Percentiles rank a stretch among this genome's conserved stretches.
Evolutionary conservation across 768 basidiomycete genomes (phyloP).

Genomic region (Leccinum barrowsii): DNA sequence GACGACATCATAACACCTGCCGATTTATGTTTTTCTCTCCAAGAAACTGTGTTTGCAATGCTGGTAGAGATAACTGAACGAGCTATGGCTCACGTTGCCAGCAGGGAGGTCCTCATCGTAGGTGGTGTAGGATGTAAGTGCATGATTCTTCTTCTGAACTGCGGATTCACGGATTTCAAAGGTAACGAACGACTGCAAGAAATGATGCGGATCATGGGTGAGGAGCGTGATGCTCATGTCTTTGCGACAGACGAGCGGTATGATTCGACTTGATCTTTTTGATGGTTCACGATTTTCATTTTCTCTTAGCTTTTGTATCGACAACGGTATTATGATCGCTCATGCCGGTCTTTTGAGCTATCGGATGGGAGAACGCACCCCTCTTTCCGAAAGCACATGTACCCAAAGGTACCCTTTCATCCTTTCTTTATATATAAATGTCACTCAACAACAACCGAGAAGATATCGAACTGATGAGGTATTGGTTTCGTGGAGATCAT

Average conservation of each 20-base stretch:
- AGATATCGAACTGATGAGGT: conserved; percentile 97
- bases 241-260: conserved; percentile 97
- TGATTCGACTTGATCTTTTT: conserved; percentile 14
- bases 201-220: conserved; percentile 99
- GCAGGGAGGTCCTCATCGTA: conserved; percentile 93
- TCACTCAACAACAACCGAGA: conserved; percentile 11
- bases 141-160: neutral
- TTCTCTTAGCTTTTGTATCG: conserved; percentile 89
- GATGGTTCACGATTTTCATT: neutral
- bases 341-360: conserved; percentile 92
- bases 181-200: conserved; percentile 92
- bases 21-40: conserved; percentile 95
- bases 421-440: neutral
- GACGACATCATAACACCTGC: conserved; percentile 84
- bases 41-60: conserved; percentile 98
- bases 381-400: conserved; percentile 76
- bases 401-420: conserved; percentile 70
- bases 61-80: conserved; percentile 98
- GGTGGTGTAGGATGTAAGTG: conserved; percentile 98
- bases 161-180: conserved; percentile 28
- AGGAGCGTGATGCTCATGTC: conserved; percentile 81
- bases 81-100: conserved; percentile 98
- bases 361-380: conserved; percentile 84
- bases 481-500: conserved; percentile 79
- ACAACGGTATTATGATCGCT: conserved; percentile 99